Percentiles rank a stretch among this genome's conserved stretches.
Conservation (phyloP, 2,329 filamentous ascomycete species). For the Venturia nashicola region DNA sequence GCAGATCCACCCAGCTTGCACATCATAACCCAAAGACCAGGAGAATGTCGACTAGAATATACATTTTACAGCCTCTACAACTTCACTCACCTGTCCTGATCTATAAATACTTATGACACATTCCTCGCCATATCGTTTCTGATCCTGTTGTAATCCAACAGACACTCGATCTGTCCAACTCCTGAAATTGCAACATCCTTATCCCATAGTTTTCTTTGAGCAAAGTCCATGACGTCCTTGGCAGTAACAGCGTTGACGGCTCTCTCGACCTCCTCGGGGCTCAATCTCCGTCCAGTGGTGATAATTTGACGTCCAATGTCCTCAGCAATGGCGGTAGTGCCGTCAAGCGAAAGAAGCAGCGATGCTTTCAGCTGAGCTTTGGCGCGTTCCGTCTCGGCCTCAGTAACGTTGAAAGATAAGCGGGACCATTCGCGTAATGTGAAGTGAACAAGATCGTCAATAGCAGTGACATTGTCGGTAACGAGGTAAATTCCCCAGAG, state of each 20-base stretch:
- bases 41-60: neutral
- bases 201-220: conserved; percentile 92
- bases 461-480: conserved; percentile 70
- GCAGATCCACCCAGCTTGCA: neutral
- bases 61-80: neutral
- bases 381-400: conserved; percentile 91
- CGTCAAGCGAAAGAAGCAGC: conserved; percentile 91
- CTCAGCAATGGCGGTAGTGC: conserved; percentile 92
- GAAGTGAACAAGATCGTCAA: conserved; percentile 98
- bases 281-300: conserved; percentile 87
- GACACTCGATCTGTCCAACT: conserved; percentile 82
- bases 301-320: conserved; percentile 98
- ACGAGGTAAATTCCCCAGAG: conserved; percentile 99
- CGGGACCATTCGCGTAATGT: conserved; percentile 96
- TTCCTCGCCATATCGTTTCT: conserved; percentile 83
- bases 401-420: conserved; percentile 74
- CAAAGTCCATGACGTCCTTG: conserved; percentile 96
- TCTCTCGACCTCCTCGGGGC: conserved; percentile 87
- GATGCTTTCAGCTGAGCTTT: conserved; percentile 99
- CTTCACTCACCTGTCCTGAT: neutral
- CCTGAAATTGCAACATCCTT: conserved; percentile 90
- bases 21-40: neutral
- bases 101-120: conserved; percentile 24
- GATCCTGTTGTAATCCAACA: conserved; percentile 63
- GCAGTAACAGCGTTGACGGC: conserved; percentile 79